Evolutionary conservation across 139 green algal genomes (phyloP), one percentile per base, ranked within the genome.

Genomic region (Micromonas commoda): DNA sequence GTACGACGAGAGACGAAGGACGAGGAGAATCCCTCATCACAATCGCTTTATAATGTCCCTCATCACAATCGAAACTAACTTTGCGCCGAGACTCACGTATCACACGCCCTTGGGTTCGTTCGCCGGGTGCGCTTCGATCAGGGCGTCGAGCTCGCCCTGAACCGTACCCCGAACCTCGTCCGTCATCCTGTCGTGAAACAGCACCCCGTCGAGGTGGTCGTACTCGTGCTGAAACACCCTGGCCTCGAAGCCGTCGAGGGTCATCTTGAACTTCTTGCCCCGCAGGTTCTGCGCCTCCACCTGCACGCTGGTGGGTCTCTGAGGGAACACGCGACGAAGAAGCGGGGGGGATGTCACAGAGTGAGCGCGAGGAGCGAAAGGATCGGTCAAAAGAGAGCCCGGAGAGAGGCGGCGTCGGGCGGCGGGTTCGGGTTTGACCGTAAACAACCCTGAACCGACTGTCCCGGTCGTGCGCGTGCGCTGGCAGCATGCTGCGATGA

Each of bases 221-320:
- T 92, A 98, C 82, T 99, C 96, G 81, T 99, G 96, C 83, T 98
- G 94, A 82, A 99, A 99, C 33, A 99, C 94, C 23, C 95, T 84
- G 2, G 95, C 91, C 26, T 89, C 73, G 68, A 87, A 98, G 16
- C 84, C 92, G 35, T 83, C 77, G 16, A 97, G 82, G 32, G 83
- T 87, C 53, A 96, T 78, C 35, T 77, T 85, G 4, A 93, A 77
- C n/a, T 86, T 86, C 51, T 89, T 79, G 0, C 96, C 96, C 5
- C 83, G 83, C 34, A 95, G 61, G 82, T 97, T 88, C 80, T 93
- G 89, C 9, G 91, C 92, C 74, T 92, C 88, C 38, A 99, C 86
- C 61, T 89, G 89, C 19, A 98, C 86, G 33, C 86, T 73, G 6
- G 85, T 54, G 37, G 83, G 68, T 51, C 83, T 73, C 83, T 87